phyloP scores from a whole-genome alignment of 2,329 filamentous ascomycete genomes.

The Capronia epimyces region DNA sequence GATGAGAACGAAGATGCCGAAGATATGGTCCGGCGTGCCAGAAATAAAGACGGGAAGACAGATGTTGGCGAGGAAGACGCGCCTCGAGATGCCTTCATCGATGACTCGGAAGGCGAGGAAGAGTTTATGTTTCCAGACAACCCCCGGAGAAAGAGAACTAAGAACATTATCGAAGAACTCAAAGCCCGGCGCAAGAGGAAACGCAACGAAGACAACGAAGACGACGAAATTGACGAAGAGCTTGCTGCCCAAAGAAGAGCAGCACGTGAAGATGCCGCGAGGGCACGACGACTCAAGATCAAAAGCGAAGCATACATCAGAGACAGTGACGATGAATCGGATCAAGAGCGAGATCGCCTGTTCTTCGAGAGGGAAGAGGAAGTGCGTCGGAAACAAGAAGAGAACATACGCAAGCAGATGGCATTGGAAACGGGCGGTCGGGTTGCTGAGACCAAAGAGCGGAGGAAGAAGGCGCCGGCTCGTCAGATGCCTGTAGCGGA shows the following conservation, averaged over 20 bases:
- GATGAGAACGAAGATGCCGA: constrained; percentile 64
- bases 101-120: constrained; percentile 59
- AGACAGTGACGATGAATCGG: constrained; percentile 82
- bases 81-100: constrained; percentile 54
- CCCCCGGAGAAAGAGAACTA: constrained; percentile 43
- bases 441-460: constrained; percentile 3
- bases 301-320: constrained; percentile 80
- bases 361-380: constrained; percentile 75
- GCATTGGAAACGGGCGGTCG: constrained; percentile 33
- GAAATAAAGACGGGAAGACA: constrained; percentile 29
- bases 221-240: constrained; percentile 59
- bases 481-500: constrained; percentile 2
- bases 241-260: constrained; percentile 55
- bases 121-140: constrained; percentile 62
- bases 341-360: constrained; percentile 63
- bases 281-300: constrained; percentile 71
- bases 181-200: constrained; percentile 56
- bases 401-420: constrained; percentile 47
- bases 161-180: constrained; percentile 44
- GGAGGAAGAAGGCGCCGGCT: constrained; percentile 10
- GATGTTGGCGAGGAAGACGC: constrained; percentile 33
- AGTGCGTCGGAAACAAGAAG: constrained; percentile 53
- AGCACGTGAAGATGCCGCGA: constrained; percentile 60
- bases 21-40: constrained; percentile 70
- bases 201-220: constrained; percentile 42